Percentiles rank a stretch among this genome's conserved stretches.
These are phyloP conservation scores for Tubosaeta sp. DNA, from an alignment of 768 basidiomycete genomes.

Conservation along the genomic window DNA sequence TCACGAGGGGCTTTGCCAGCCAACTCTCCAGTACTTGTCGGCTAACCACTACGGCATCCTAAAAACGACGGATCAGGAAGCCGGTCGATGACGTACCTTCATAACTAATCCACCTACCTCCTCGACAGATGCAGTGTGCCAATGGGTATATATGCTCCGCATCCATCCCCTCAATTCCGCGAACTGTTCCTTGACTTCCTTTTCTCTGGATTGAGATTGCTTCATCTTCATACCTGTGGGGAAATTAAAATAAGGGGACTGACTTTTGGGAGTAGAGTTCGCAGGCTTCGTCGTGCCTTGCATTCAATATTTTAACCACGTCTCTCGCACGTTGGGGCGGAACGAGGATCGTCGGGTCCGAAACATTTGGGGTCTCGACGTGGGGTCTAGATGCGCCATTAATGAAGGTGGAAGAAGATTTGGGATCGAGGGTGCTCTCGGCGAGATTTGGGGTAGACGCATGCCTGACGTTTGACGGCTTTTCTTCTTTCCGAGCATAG, in stretches of 20 bases:
- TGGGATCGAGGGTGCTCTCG: constrained; percentile 14
- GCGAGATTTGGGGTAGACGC: constrained; percentile 14
- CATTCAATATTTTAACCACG: constrained; percentile 53
- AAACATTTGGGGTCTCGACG: constrained; percentile 5
- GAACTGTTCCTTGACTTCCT: constrained; percentile 41
- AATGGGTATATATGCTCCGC: constrained; percentile 55
- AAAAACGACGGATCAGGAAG: constrained; percentile 14
- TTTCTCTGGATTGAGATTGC: constrained; percentile 36
- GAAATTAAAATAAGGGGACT: constrained; percentile 22
- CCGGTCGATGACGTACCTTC: constrained; percentile 5
- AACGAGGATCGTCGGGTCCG: constrained; percentile 24
- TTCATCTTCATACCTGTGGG: constrained; percentile 13
- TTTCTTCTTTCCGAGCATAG: constrained; percentile 53
- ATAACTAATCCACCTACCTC: constrained; percentile 39
- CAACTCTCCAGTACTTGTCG: constrained; percentile 57
- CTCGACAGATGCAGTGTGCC: constrained; percentile 47
- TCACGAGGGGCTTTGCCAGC: constrained; percentile 40
- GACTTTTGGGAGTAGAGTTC: constrained; percentile 46
- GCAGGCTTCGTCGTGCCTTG: constrained; percentile 50
- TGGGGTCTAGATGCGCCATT: constrained; percentile 19
- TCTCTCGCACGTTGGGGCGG: constrained; percentile 56
- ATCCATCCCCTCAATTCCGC: constrained; percentile 48
- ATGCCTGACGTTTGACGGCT: constrained; percentile 9
- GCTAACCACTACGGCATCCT: constrained; percentile 60
- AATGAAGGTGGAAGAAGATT: constrained; percentile 12